Percentiles rank a stretch among this genome's conserved stretches.
Evolutionary conservation across 2,329 filamentous ascomycete genomes (phyloP).

Genomic region (Trichophyton schoenleinii): DNA sequence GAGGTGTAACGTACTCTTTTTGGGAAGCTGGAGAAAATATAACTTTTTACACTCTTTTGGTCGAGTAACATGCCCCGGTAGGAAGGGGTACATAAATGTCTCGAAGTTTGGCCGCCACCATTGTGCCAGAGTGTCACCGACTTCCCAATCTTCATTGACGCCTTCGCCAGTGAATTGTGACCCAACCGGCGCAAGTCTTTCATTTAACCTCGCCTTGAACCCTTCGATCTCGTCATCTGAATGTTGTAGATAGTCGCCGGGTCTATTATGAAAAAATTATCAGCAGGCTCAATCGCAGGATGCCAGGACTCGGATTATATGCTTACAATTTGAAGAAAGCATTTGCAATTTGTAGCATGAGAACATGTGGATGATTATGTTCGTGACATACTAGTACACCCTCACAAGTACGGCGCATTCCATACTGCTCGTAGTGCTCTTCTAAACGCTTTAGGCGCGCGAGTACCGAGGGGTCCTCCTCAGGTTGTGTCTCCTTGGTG

Average conservation of each 20-base stretch:
- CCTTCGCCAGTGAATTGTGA: slow-evolving; percentile 68
- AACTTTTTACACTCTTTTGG: slow-evolving; percentile 99
- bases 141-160: slow-evolving; percentile 85
- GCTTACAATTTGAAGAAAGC: slow-evolving; percentile 88
- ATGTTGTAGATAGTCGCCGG: slow-evolving; percentile 82
- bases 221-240: slow-evolving; percentile 81
- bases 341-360: slow-evolving; percentile 99
- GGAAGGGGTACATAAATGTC: slow-evolving; percentile 99
- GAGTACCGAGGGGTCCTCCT: slow-evolving; percentile 91
- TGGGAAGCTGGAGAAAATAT: slow-evolving; percentile 88
- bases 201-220: slow-evolving; percentile 89
- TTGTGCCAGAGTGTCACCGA: slow-evolving; percentile 88
- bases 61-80: slow-evolving; percentile 86
- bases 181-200: slow-evolving; percentile 84
- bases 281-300: too few species aligned
- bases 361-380: slow-evolving; percentile 95
- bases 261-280: slow-evolving; percentile 34
- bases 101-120: slow-evolving; percentile 99
- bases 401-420: slow-evolving; percentile 95
- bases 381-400: slow-evolving; percentile 96
- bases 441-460: slow-evolving; percentile 88
- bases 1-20: slow-evolving; percentile 55
- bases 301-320: not conserved
- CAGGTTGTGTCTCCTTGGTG: slow-evolving; percentile 94
- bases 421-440: slow-evolving; percentile 81